These are phyloP conservation scores for Phlegmacium glaucopus DNA, from an alignment of 768 basidiomycete genomes.

Conservation along the genomic window DNA sequence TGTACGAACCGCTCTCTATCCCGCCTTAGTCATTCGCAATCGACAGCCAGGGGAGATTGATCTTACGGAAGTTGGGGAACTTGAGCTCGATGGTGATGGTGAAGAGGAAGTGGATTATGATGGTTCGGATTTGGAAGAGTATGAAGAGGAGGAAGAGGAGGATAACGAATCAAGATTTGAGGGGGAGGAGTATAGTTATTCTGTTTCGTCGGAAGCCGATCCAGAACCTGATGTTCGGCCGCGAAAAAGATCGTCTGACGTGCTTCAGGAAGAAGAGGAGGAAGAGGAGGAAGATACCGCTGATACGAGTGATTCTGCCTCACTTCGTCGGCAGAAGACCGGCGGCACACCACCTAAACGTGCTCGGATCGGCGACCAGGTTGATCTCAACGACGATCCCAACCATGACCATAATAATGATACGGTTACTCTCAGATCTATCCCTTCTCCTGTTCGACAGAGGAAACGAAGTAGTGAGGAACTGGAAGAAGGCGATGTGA, in stretches of 20 bases:
- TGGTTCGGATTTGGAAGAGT: constrained; percentile 18
- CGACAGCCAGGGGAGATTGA: constrained; percentile 15
- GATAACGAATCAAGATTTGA: constrained; percentile 16
- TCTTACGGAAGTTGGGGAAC: constrained; percentile 17
- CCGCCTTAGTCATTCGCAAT: neutral
- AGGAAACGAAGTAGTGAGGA: constrained; percentile 52
- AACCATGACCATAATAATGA: constrained; percentile 6
- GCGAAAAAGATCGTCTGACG: constrained; percentile 24
- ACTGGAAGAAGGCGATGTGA: constrained; percentile 30
- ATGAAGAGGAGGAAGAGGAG: constrained; percentile 17
- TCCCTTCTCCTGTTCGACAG: constrained; percentile 20
- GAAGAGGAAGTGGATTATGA: constrained; percentile 21
- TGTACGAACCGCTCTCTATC: constrained; percentile 4
- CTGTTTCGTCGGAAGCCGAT: constrained; percentile 9
- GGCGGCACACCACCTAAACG: constrained; percentile 32
- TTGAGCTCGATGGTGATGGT: constrained; percentile 20
- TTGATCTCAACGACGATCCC: constrained; percentile 6
- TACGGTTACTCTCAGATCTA: constrained; percentile 11
- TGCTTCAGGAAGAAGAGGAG: constrained; percentile 14
- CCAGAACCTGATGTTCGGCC: constrained; percentile 3
- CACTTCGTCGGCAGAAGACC: constrained; percentile 12
- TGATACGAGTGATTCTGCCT: constrained; percentile 15
- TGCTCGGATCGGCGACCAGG: constrained; percentile 8
- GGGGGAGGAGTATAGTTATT: constrained; percentile 11
- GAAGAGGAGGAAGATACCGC: constrained; percentile 5